These are phyloP conservation scores for Tagetes patula DNA, from an alignment of 129 eudicot species.

Conservation along the genomic window DNA sequence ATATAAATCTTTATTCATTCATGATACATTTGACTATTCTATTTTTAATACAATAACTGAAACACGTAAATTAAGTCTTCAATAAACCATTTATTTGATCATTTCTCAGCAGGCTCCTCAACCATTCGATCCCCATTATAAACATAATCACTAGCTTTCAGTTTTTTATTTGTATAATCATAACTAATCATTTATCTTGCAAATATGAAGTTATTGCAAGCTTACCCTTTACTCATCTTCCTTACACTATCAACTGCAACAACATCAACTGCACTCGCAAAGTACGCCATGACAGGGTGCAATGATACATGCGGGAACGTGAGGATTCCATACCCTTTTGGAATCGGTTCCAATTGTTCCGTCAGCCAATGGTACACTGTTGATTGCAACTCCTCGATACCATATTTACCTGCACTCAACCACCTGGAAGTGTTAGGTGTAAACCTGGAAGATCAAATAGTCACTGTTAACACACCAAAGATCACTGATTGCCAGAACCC, in stretches of 20 bases:
- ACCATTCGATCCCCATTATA: background rate
- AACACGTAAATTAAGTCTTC: background rate
- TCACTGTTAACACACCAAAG: constrained; percentile 13
- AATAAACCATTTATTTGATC: too few species aligned
- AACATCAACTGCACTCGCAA: background rate
- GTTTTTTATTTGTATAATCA: background rate
- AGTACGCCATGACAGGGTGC: constrained; percentile 11
- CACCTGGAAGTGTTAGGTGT: constrained; percentile 18
- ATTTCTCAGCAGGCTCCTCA: background rate
- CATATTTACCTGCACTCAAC: constrained; percentile 24
- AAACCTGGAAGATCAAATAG: constrained; percentile 15
- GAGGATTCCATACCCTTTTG: constrained; percentile 24
- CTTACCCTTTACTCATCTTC: background rate
- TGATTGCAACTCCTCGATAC: constrained; percentile 26
- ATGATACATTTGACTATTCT: background rate
- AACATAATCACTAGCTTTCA: background rate
- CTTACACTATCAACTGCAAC: background rate
- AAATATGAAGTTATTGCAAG: constrained; percentile 12
- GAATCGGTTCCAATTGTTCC: constrained; percentile 15
- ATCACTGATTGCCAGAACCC: constrained; percentile 3
- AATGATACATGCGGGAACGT: constrained; percentile 21
- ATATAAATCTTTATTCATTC: background rate
- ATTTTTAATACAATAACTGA: background rate
- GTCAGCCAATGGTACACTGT: constrained; percentile 14
- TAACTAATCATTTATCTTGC: background rate